Conservation (phyloP, 208 protist species). For the Balamuthia mandrillaris region DNA sequence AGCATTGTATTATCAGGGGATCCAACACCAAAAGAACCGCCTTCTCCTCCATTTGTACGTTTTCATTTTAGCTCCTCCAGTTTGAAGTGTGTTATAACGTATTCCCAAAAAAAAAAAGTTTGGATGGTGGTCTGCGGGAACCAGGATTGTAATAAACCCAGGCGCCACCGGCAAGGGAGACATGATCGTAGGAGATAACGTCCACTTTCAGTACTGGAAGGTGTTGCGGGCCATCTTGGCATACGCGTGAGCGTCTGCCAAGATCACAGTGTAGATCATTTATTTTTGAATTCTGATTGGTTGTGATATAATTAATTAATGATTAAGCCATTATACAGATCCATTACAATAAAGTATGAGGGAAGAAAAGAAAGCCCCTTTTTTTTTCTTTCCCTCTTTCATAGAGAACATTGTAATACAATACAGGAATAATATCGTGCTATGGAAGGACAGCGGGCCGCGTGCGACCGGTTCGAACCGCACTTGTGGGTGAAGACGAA, state of each 20-base stretch:
- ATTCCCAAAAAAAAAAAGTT: not conserved
- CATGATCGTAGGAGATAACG: not conserved
- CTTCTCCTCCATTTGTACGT: constrained; percentile 22
- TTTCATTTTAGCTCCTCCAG: not conserved
- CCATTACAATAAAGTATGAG: too few relatives aligned
- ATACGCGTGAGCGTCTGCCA: constrained; percentile 25
- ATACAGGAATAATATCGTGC: too few relatives aligned
- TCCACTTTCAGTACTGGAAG: constrained; percentile 26
- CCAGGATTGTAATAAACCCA: not conserved
- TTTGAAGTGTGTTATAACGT: not conserved
- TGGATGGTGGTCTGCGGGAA: constrained; percentile 7
- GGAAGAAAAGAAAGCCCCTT: too few relatives aligned
- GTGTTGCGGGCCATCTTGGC: constrained; percentile 6
- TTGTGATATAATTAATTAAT: too few relatives aligned
- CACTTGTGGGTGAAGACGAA: too few relatives aligned
- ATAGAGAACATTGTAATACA: too few relatives aligned
- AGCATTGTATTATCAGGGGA: not conserved
- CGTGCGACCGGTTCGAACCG: too few relatives aligned
- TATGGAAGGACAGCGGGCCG: too few relatives aligned
- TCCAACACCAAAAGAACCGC: not conserved
- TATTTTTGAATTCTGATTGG: too few relatives aligned
- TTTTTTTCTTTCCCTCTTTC: too few relatives aligned
- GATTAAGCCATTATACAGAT: too few relatives aligned
- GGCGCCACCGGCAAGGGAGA: not conserved
- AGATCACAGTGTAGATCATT: too few relatives aligned